Base-by-base conservation (phyloP, 495 filamentous ascomycete species). In the Penicillium bialowiezense region DNA sequence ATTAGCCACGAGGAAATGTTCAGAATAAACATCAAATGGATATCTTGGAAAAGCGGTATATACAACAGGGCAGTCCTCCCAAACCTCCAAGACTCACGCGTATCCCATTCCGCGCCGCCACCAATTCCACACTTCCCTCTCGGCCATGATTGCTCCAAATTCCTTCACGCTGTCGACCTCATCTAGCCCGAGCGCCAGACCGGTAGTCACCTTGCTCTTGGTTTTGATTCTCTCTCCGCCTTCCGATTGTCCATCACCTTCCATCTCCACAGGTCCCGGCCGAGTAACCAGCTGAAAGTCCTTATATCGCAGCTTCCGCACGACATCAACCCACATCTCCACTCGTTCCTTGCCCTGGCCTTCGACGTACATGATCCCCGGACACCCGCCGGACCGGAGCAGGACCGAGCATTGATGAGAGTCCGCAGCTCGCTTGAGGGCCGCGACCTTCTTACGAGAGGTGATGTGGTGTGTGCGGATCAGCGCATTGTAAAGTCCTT, bases 381-480 rank as follows among this genome's bases (percentile, higher is more conserved):
- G 87, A 36, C 75, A 79, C 3, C 81, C 79, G 3, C 86, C 84
- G 41, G 75, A 83, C 23, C 86, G 78, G 2, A 89, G 72, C 10
- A 90, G 75, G 3, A 82, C 84, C 26, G 74, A 76, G 59, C 82
- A 78, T 50, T 73, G 62, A 54, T 76, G 65, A 12, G 74, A 65
- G 32, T 76, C 68, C 3, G 87, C 83, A 3, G 84, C 82, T 43
- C 82, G 79, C 56, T 79, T 81, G 17, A 90, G 71, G 10, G 76
- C 75, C 9, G 78, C 74, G 14, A 91, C 78, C 62, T 91, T 91
- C 49, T 88, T 88, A 38, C 87, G 86, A 8, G 86, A 89, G 20
- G 86, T 89, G 63, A 91, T 90, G 68, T 90, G 87, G 61, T 91
- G 87, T 4, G 87, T 90, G 32, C 84, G 77, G 29, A 91, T 88